phyloP scores from a whole-genome alignment of 2,329 filamentous ascomycete species.

The Colletotrichum navitas region DNA sequence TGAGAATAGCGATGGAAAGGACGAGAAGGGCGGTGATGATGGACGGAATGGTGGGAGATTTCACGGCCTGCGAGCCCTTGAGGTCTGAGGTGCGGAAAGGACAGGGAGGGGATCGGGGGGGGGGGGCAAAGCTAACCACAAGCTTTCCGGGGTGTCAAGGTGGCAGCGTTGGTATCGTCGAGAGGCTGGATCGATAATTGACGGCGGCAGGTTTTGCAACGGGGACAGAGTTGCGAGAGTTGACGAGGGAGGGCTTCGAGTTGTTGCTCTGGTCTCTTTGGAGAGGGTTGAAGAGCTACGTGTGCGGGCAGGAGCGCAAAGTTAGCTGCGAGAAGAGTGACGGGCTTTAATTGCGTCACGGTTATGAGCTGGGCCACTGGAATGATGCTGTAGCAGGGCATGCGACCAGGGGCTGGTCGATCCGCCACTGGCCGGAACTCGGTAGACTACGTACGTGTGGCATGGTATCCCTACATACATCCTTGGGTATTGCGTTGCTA shows the following conservation, averaged over 20 bases:
- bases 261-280: background rate
- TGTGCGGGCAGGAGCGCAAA: constrained; percentile 21
- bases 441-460: too few relatives aligned
- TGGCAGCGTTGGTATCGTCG: constrained; percentile 1
- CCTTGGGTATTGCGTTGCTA: background rate
- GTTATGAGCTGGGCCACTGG: constrained; percentile 15
- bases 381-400: constrained; percentile 5
- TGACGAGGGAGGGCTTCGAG: background rate
- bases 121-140: constrained; percentile 5
- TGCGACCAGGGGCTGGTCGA: constrained; percentile 14
- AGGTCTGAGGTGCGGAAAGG: constrained; percentile 13
- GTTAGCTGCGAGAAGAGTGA: constrained; percentile 24
- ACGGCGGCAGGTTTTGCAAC: background rate
- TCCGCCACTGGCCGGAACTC: constrained; percentile 25
- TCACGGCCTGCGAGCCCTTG: constrained; percentile 19
- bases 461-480: constrained; percentile 8
- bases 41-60: constrained; percentile 35
- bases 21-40: constrained; percentile 26
- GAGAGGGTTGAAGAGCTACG: background rate
- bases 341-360: constrained; percentile 41
- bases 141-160: background rate
- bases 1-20: constrained; percentile 28
- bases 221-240: background rate
- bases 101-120: constrained; percentile 7
- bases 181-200: background rate